phyloP scores from a whole-genome alignment of 2,329 filamentous ascomycete genomes.

The Balansia obtecta region DNA sequence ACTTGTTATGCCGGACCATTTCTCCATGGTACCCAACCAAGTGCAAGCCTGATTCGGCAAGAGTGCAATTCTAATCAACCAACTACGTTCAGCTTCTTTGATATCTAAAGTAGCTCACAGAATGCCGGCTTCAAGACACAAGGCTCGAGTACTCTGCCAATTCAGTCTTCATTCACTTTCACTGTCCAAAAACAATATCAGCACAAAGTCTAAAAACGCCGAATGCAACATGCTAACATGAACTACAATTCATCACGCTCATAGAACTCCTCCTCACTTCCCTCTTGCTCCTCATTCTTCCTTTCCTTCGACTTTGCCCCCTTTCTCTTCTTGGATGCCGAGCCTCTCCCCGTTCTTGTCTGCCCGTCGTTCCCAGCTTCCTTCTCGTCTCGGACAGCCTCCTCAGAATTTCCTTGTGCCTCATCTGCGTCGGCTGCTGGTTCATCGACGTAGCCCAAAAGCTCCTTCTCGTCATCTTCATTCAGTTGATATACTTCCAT shows the following conservation, averaged over 20 bases:
- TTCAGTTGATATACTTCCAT: constrained; percentile 65
- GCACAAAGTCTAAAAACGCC: background rate
- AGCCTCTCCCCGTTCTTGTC: constrained; percentile 11
- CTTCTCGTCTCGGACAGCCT: constrained; percentile 18
- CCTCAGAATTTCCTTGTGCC: constrained; percentile 8
- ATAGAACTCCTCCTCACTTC: constrained; percentile 39
- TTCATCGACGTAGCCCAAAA: constrained; percentile 57
- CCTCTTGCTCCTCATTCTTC: constrained; percentile 16
- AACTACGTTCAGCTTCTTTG: no score
- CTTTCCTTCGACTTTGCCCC: constrained; percentile 2
- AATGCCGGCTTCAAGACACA: background rate
- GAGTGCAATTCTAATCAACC: no score
- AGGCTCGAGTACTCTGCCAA: no score
- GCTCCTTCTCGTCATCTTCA: constrained; percentile 41
- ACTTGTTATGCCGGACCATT: no score
- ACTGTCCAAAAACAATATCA: background rate
- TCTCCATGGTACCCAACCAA: no score
- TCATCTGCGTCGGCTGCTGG: background rate
- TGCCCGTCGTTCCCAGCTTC: constrained; percentile 12
- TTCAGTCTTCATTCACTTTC: no score
- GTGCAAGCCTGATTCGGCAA: no score
- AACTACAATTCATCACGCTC: constrained; percentile 16
- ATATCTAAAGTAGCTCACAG: no score
- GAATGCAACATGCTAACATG: background rate
- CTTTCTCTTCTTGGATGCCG: background rate